Evolutionary conservation across 768 basidiomycete species (phyloP).

Genomic region (Podaxis rugospora): DNA sequence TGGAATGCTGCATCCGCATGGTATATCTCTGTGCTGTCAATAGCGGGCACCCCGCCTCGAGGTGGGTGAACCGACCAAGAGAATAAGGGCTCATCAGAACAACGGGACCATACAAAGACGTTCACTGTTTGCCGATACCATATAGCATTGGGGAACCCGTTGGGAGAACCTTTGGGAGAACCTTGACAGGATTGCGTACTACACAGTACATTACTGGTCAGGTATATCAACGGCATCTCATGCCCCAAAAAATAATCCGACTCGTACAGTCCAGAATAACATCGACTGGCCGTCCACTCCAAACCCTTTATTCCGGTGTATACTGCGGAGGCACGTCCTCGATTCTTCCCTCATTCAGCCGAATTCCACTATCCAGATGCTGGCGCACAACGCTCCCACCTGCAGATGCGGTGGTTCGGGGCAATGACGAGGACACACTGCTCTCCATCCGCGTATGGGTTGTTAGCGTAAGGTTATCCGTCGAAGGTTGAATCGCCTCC

Average conservation of each 20-base stretch:
- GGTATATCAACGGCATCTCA: not conserved
- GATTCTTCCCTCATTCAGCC: not conserved
- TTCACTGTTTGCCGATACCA: not conserved
- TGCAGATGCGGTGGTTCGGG: not conserved
- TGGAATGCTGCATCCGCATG: constrained; percentile 16
- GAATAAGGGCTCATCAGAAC: not conserved
- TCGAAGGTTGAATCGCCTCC: not conserved
- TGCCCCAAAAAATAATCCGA: not conserved
- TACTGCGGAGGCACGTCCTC: constrained; percentile 2
- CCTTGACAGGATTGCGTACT: too few species aligned
- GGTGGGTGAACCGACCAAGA: not conserved
- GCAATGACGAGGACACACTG: not conserved
- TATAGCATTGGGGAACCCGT: too few species aligned
- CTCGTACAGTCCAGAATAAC: not conserved
- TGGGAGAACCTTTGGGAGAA: too few species aligned
- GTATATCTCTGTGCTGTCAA: constrained; percentile 13
- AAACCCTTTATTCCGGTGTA: not conserved
- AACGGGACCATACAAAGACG: not conserved
- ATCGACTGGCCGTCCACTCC: not conserved
- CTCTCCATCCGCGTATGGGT: not conserved
- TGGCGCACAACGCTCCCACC: not conserved
- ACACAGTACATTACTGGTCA: not conserved
- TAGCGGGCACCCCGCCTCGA: not conserved
- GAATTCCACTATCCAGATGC: constrained; percentile 2
- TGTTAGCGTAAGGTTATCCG: not conserved